These are phyloP conservation scores for Coniochaeta sp. DNA, from an alignment of 2,329 filamentous ascomycete genomes.

Conservation along the genomic window DNA sequence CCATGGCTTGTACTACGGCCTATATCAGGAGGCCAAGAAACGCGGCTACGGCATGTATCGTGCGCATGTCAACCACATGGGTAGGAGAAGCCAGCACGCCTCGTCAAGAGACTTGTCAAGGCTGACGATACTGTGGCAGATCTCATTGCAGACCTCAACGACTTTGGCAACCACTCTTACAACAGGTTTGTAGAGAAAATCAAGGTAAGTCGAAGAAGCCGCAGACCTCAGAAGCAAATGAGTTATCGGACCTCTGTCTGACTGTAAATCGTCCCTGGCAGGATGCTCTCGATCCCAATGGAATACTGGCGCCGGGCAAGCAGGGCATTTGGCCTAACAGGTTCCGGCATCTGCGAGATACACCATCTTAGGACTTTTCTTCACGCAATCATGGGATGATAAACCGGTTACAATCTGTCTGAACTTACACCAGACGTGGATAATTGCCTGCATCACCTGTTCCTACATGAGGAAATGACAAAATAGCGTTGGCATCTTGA, in stretches of 20 bases:
- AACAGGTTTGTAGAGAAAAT: slow-evolving; percentile 28
- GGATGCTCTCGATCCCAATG: slow-evolving; percentile 28
- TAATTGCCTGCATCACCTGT: no score
- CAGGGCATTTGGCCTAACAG: slow-evolving; percentile 28
- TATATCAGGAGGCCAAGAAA: slow-evolving; percentile 24
- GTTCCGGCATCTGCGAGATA: slow-evolving; percentile 12
- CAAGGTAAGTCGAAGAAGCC: slow-evolving; percentile 19
- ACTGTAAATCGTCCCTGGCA: slow-evolving; percentile 5
- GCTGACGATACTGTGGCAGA: slow-evolving; percentile 15
- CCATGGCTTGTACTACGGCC: slow-evolving; percentile 22
- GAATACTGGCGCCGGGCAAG: slow-evolving; percentile 28
- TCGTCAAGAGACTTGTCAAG: not conserved
- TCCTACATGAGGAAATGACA: not conserved
- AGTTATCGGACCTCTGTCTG: not conserved
- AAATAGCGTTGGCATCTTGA: not conserved
- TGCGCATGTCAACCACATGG: slow-evolving; percentile 31
- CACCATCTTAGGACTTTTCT: not conserved
- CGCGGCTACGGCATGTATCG: slow-evolving; percentile 29
- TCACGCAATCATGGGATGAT: not conserved
- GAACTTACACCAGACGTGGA: not conserved
- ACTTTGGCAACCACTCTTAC: slow-evolving; percentile 29
- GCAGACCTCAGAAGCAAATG: not conserved
- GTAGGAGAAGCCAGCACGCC: slow-evolving; percentile 14
- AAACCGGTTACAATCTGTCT: not conserved
- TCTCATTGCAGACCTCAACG: slow-evolving; percentile 25